Evolutionary conservation across 2,329 filamentous ascomycete species (phyloP).

Genomic region (Chaetomium sp.): DNA sequence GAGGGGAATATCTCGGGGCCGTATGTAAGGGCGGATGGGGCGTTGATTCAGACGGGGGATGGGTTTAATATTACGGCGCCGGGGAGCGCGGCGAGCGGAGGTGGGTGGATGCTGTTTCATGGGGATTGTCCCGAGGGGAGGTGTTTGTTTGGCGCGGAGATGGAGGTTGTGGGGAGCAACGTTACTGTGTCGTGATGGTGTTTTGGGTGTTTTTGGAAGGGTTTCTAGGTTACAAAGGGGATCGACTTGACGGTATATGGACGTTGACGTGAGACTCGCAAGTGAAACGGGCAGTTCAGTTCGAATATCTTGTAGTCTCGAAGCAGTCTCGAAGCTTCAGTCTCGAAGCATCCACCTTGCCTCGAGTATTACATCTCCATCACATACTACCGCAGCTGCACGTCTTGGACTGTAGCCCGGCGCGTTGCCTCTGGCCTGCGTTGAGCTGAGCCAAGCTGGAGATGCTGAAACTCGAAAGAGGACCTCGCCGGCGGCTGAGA

Average conservation of each 20-base stretch:
- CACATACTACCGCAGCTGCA: not conserved
- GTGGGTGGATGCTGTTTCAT: slow-evolving; percentile 31
- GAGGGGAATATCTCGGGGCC: slow-evolving; percentile 41
- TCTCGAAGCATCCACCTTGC: not conserved
- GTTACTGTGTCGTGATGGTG: slow-evolving; percentile 10
- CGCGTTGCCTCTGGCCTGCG: not conserved
- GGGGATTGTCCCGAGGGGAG: slow-evolving; percentile 31
- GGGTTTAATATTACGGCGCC: slow-evolving; percentile 43
- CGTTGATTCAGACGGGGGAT: slow-evolving; percentile 42
- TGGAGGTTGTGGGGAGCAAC: slow-evolving; percentile 15
- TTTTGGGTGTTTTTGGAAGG: not conserved
- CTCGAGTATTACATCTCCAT: not conserved
- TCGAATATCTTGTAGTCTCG: not conserved
- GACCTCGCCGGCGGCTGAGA: not conserved
- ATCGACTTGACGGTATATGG: too few species aligned
- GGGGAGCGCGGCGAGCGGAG: slow-evolving; percentile 41
- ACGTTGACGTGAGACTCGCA: not conserved
- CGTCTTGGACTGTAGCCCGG: not conserved
- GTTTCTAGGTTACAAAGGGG: not conserved
- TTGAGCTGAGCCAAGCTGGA: not conserved
- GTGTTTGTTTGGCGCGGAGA: slow-evolving; percentile 30
- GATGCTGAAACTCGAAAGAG: not conserved
- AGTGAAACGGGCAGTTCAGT: not conserved
- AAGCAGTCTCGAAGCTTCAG: not conserved
- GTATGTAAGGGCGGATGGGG: slow-evolving; percentile 41